A percentile compares a stretch with the other conserved stretches of the same genome.
phyloP scores from a whole-genome alignment of 331 rosid species.

The Spiraea crenata region DNA sequence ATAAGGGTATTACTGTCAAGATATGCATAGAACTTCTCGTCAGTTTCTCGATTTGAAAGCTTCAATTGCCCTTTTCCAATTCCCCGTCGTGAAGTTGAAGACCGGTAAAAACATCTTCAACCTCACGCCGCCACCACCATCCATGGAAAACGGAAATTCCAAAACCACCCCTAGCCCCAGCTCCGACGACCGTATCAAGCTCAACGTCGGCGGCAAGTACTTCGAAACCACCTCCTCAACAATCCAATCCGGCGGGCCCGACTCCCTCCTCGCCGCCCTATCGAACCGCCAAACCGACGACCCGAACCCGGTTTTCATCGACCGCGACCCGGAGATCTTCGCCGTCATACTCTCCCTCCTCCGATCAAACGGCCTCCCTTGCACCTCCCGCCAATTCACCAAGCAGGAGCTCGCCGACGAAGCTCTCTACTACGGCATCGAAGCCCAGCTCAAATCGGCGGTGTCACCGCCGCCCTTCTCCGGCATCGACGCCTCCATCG shows the following conservation, averaged over 20 bases:
- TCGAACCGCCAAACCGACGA: conserved; percentile 50
- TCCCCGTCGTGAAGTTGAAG: conserved; percentile 1
- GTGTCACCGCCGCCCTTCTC: conserved; percentile 52
- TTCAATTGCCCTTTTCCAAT: no score
- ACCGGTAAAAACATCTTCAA: conserved; percentile 5
- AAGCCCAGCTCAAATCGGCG: conserved; percentile 54
- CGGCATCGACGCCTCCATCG: conserved; percentile 73
- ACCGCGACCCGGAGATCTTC: conserved; percentile 89
- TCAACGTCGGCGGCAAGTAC: conserved; percentile 86
- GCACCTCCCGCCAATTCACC: conserved; percentile 59
- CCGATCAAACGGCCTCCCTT: conserved; percentile 68
- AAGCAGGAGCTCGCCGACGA: conserved; percentile 82
- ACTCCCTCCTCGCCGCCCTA: conserved; percentile 66
- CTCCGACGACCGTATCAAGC: conserved; percentile 54
- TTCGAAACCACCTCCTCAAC: conserved; percentile 77
- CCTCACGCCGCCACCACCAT: not conserved
- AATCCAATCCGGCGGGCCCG: conserved; percentile 66
- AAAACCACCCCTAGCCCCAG: conserved; percentile 7
- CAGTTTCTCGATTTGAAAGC: no score
- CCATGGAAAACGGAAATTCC: conserved; percentile 46
- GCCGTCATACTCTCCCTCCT: conserved; percentile 76
- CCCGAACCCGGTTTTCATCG: conserved; percentile 63
- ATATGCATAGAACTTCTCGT: not conserved
- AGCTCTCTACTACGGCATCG: conserved; percentile 78
- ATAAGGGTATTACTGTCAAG: conserved; percentile 5